Base-by-base conservation (phyloP, 1,139 yeast genomes). In the Arxiozyma bovina region DNA sequence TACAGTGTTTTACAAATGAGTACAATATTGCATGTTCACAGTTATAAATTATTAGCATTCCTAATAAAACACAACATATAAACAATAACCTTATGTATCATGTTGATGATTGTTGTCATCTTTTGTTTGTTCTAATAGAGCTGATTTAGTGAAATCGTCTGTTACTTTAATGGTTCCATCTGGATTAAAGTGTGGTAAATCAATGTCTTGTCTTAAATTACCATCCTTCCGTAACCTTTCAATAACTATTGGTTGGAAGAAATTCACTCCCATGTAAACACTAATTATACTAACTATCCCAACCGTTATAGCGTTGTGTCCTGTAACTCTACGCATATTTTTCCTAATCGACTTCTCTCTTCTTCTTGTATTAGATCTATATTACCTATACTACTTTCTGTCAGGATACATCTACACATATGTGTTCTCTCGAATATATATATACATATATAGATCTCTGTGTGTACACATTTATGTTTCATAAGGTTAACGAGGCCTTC, bases 141-240 rank as follows among this genome's bases (percentile, higher is more conserved):
- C n/a, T 12, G n/a, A 12, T 22, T 42, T 42, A 11, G 22, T 42
- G 7, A 23, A 17, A 22, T 22, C 45, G 12, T 45, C 48, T 17
- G 12, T 23, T 18, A 22, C 12, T 8, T 12, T 20, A 4, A 49
- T 40, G 11, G 48, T 50, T 17, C 60, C 61, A 5, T 56, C 57
- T 8, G 23, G 20, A 30, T 57, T 56, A 40, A 48, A 54, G 12
- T 53, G 42, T 17, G 61, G 82, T 27, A 83, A 71, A 20, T 73
- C 73, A 40, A 84, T 75, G 61, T 83, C 90, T 4, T 70, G 66
- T 61, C 90, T 76, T 54, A 87, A 74, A 55, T 79, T 77, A 1
- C 89, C 88, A 63, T 86, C 91, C 63, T 82, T 79, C 60, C 78
- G 75, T 56, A 87, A 74, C 61, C 79, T 86, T 55, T 85, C 93